These are phyloP conservation scores for Spathaspora passalidarum DNA, from an alignment of 805 yeast species.

Conservation along the genomic window DNA sequence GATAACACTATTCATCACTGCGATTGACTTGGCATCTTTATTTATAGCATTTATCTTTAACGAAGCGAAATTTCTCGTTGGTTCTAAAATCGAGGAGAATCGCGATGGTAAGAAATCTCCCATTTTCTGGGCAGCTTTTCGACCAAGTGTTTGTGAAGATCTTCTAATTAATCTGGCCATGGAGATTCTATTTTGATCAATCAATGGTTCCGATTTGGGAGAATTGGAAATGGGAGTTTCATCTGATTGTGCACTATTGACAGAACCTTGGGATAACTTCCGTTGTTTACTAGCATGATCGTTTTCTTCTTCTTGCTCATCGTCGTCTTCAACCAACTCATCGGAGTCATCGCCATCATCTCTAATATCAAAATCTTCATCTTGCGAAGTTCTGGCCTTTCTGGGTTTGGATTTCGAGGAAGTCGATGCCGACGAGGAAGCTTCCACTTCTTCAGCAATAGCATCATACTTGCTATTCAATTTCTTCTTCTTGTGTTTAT, in stretches of 20 bases:
- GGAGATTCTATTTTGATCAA: constrained; percentile 67
- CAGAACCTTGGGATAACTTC: constrained; percentile 38
- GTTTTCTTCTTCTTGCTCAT: constrained; percentile 18
- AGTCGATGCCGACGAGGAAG: background rate
- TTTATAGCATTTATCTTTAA: constrained; percentile 55
- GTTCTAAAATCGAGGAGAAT: constrained; percentile 80
- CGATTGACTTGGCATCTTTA: constrained; percentile 40
- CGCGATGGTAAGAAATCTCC: constrained; percentile 84
- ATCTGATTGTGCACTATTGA: constrained; percentile 32
- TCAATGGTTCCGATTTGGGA: constrained; percentile 54
- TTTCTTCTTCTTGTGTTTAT: constrained; percentile 31
- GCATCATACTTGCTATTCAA: constrained; percentile 18
- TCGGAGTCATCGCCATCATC: constrained; percentile 23
- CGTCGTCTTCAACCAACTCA: constrained; percentile 29
- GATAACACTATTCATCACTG: constrained; percentile 41
- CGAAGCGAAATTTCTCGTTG: constrained; percentile 88
- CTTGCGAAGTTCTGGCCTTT: constrained; percentile 7
- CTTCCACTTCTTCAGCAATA: constrained; percentile 26
- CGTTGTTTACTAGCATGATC: constrained; percentile 32
- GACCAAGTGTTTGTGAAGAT: constrained; percentile 73
- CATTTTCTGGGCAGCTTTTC: constrained; percentile 82
- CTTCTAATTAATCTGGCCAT: constrained; percentile 74
- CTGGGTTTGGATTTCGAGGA: constrained; percentile 4
- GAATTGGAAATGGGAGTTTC: constrained; percentile 4
- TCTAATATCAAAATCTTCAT: constrained; percentile 16